Percentiles rank a stretch among this genome's conserved stretches.
phyloP scores from a whole-genome alignment of 176 grass and related monocot species.

The Oryza meyeriana region DNA sequence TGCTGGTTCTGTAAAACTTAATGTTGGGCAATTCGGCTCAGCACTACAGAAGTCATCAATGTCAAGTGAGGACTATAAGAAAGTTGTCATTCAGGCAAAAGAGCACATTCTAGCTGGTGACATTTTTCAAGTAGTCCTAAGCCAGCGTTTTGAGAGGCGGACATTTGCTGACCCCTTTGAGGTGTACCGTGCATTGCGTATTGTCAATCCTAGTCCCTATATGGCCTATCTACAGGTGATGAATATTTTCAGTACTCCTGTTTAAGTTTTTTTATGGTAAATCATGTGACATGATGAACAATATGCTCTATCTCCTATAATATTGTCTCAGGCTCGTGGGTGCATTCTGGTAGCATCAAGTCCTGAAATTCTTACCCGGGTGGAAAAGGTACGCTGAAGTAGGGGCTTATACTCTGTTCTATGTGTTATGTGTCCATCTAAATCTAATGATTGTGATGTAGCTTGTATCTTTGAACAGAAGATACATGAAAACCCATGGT shows the following conservation, averaged over 20 bases:
- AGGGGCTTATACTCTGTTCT: not conserved
- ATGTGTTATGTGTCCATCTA: not conserved
- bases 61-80: slow-evolving; percentile 69
- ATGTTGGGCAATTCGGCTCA: slow-evolving; percentile 54
- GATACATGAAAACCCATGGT: not conserved
- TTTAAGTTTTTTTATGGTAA: not conserved
- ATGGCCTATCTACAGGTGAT: slow-evolving; percentile 91
- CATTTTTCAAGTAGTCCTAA: slow-evolving; percentile 93
- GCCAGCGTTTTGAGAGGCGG: slow-evolving; percentile 81
- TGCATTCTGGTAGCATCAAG: slow-evolving; percentile 83
- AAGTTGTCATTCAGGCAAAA: slow-evolving; percentile 69
- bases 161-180: slow-evolving; percentile 91
- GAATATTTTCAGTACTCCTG: not conserved
- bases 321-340: slow-evolving; percentile 47
- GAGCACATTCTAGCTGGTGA: slow-evolving; percentile 81
- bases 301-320: not conserved
- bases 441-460: not conserved
- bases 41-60: slow-evolving; percentile 70
- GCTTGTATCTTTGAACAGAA: not conserved
- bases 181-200: slow-evolving; percentile 78
- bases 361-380: slow-evolving; percentile 87
- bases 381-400: slow-evolving; percentile 56
- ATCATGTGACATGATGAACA: not conserved
- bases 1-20: slow-evolving; percentile 64
- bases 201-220: slow-evolving; percentile 92